Base-by-base conservation (phyloP, 305 asterid genomes). In the Fraxinus paxiana region DNA sequence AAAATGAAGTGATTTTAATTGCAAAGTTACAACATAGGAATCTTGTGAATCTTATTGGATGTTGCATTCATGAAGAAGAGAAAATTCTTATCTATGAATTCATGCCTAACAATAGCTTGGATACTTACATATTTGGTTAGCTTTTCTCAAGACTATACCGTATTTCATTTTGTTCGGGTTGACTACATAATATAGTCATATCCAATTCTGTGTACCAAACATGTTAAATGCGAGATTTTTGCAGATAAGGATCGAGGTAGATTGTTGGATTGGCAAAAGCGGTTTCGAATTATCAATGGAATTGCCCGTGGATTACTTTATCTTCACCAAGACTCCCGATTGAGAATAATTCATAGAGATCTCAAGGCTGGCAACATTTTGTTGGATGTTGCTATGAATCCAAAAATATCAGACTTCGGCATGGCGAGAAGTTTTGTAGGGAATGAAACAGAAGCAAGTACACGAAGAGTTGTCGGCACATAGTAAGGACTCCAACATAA, bases 81-180 rank as follows among this genome's bases (percentile, higher is more conserved):
- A 77, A 77, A 12, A 56, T 77, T 59, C 69, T 61, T 28, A 59
- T 77, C 30, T 77, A 61, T 20, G 80, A 77, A 33, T 77, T 54
- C 80, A 33, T 77, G 74, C 59, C 80, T 10, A 77, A 77, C 18
- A 77, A 77, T 35, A 77, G 80, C 74, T 77, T 77, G 80, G 74
- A 77, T 54, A 59, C 73, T 8, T 78, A 35, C 2, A 78, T 78
- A 34, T 78, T 78, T 22, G 81, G 81, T 63, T 35, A 78, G 81
- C 37, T 61, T 78, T 78, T 10, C 37, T 9, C 20, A 12, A 65
- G 6, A 65, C 1, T 6, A 4, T 65, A 0, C 0, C 0, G 2
- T 26, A 65, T 65, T 65, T 26, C 8, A 9, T 65, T 22, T 61
- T 6, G 9, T 20, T 20, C 0, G 1, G 28, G 4, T 59, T 5